Conservation (phyloP, 176 grass and related monocot species). For the barley (Hordeum vulgare) region DNA sequence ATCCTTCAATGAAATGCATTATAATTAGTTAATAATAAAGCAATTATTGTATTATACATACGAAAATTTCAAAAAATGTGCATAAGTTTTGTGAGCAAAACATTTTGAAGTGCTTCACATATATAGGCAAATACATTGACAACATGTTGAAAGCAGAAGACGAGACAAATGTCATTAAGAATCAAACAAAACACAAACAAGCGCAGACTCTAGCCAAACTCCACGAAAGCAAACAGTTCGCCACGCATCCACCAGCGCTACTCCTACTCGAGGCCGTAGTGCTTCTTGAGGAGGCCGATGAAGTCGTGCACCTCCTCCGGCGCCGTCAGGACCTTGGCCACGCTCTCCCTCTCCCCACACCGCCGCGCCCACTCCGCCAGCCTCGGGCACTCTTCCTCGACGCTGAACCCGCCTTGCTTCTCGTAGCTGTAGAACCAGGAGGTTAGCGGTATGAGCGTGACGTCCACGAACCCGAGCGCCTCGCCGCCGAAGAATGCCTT, state of each 20-base stretch:
- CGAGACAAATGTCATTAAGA: background rate
- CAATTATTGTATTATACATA: too few species aligned
- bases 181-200: background rate
- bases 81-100: too few species aligned
- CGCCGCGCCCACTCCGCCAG: background rate
- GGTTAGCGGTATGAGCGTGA: background rate
- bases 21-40: too few species aligned
- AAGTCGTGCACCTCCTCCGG: background rate
- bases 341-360: background rate
- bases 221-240: too few species aligned
- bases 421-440: conserved; percentile 7
- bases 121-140: background rate
- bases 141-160: background rate
- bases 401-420: conserved; percentile 1
- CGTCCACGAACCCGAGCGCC: background rate
- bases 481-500: background rate
- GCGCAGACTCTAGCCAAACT: background rate
- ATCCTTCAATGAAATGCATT: too few species aligned
- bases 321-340: background rate
- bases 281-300: background rate
- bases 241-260: background rate
- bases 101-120: too few species aligned
- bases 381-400: background rate
- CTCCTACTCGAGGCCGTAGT: background rate
- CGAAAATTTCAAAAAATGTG: too few species aligned